A percentile compares a stretch with the other conserved stretches of the same genome.
These are phyloP conservation scores for Jackrogersella minutella DNA, from an alignment of 495 filamentous ascomycete genomes.

Conservation along the genomic window DNA sequence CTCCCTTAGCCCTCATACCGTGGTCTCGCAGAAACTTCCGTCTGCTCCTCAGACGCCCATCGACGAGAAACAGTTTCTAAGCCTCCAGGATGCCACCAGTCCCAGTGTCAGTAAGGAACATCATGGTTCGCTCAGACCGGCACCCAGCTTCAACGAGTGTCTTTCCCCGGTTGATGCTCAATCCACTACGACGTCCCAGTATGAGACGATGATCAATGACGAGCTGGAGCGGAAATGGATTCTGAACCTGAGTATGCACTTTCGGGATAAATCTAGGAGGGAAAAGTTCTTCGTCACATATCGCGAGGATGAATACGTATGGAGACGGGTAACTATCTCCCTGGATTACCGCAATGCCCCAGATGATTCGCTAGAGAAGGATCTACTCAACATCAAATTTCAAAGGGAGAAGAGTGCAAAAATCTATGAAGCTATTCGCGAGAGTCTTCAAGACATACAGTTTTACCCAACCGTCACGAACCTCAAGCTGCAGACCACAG, in stretches of 20 bases:
- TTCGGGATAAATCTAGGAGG: conserved; percentile 89
- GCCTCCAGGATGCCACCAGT: conserved; percentile 31
- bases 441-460: conserved; percentile 88
- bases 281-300: conserved; percentile 99
- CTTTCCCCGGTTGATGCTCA: conserved; percentile 46
- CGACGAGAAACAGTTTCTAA: conserved; percentile 45
- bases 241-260: conserved; percentile 97
- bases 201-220: conserved; percentile 70
- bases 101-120: conserved; percentile 34
- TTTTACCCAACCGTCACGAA: conserved; percentile 98
- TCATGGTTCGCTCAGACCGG: conserved; percentile 14
- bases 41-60: conserved; percentile 44
- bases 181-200: conserved; percentile 59
- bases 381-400: conserved; percentile 77
- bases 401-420: conserved; percentile 94
- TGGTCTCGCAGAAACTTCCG: conserved; percentile 22
- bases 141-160: conserved; percentile 33
- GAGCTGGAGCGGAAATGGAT: conserved; percentile 94
- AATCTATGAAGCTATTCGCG: conserved; percentile 95
- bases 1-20: conserved; percentile 19
- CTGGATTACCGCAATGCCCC: conserved; percentile 88
- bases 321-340: conserved; percentile 91
- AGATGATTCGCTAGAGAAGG: conserved; percentile 83
- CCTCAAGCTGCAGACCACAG: conserved; percentile 88
- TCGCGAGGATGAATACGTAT: conserved; percentile 75